Evolutionary conservation across 257 asterid species (phyloP).

Genomic region (Haberlea rhodopensis): DNA sequence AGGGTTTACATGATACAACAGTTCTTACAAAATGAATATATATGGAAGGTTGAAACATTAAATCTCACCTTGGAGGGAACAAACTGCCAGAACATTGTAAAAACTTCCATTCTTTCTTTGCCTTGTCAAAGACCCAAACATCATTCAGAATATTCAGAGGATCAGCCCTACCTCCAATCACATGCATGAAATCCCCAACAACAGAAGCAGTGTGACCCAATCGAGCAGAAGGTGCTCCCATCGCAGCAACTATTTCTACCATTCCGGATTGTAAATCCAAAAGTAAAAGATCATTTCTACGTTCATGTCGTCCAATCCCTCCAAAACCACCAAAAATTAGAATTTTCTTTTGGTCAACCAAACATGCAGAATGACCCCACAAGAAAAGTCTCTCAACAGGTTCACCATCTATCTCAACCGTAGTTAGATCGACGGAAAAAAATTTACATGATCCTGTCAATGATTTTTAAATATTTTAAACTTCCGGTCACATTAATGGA

Average conservation of each 20-base stretch:
- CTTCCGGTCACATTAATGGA: slow-evolving; percentile 65
- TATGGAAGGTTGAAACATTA: slow-evolving; percentile 12
- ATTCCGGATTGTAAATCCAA: slow-evolving; percentile 51
- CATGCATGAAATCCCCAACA: slow-evolving; percentile 60
- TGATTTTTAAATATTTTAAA: slow-evolving; percentile 72
- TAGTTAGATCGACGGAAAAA: slow-evolving; percentile 40
- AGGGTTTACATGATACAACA: background rate
- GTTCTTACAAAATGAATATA: slow-evolving; percentile 14
- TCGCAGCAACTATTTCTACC: slow-evolving; percentile 45
- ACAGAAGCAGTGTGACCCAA: slow-evolving; percentile 76
- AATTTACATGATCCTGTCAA: slow-evolving; percentile 70
- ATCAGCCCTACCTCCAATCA: slow-evolving; percentile 93
- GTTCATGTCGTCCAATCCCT: slow-evolving; percentile 88
- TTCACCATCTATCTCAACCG: slow-evolving; percentile 56
- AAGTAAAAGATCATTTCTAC: slow-evolving; percentile 65
- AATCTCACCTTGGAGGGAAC: slow-evolving; percentile 69
- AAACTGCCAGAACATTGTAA: slow-evolving; percentile 62
- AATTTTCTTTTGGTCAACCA: slow-evolving; percentile 48
- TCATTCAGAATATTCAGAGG: slow-evolving; percentile 77
- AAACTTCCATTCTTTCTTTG: slow-evolving; percentile 61
- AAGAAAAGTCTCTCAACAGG: slow-evolving; percentile 81
- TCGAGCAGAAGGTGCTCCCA: slow-evolving; percentile 76
- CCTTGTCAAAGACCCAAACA: slow-evolving; percentile 61
- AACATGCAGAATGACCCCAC: slow-evolving; percentile 93
- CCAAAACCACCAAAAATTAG: slow-evolving; percentile 94